phyloP scores from a whole-genome alignment of 257 asterid genomes.

The Mitragyna speciosa region DNA sequence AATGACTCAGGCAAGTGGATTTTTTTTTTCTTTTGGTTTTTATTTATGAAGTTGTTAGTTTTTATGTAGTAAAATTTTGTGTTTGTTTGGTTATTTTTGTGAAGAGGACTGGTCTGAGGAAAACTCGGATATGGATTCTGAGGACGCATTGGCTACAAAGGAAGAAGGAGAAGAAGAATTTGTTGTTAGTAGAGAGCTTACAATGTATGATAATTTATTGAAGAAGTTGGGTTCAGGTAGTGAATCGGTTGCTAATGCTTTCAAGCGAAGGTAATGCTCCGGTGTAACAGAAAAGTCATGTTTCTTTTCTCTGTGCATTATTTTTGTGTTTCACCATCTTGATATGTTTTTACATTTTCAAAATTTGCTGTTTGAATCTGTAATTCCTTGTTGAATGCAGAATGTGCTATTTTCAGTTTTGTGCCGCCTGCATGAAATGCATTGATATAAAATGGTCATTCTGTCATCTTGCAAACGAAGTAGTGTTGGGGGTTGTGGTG shows the following conservation, averaged over 20 bases:
- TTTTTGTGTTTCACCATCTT: no score
- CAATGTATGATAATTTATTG: constrained; percentile 60
- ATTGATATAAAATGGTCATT: not conserved
- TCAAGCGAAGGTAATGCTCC: constrained; percentile 40
- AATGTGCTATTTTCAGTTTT: not conserved
- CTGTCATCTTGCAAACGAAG: no score
- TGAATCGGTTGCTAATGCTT: constrained; percentile 45
- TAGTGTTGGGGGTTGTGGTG: not conserved
- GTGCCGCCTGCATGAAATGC: no score
- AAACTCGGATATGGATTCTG: constrained; percentile 33
- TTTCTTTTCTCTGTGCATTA: not conserved
- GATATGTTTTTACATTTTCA: not conserved
- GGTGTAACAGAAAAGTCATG: not conserved
- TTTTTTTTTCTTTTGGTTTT: not conserved
- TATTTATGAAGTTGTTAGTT: not conserved
- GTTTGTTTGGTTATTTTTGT: not conserved
- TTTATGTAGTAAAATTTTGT: not conserved
- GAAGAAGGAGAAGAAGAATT: constrained; percentile 29
- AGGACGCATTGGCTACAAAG: constrained; percentile 21
- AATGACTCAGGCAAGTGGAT: constrained; percentile 25
- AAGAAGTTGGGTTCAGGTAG: constrained; percentile 51
- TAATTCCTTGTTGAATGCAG: not conserved
- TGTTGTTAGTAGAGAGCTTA: constrained; percentile 32
- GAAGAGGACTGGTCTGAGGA: constrained; percentile 38
- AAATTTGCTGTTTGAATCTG: not conserved